Evolutionary conservation across 208 protist genomes (phyloP), one percentile per base, ranked within the genome.

Genomic region (Leptomonas pyrrhocoris): DNA sequence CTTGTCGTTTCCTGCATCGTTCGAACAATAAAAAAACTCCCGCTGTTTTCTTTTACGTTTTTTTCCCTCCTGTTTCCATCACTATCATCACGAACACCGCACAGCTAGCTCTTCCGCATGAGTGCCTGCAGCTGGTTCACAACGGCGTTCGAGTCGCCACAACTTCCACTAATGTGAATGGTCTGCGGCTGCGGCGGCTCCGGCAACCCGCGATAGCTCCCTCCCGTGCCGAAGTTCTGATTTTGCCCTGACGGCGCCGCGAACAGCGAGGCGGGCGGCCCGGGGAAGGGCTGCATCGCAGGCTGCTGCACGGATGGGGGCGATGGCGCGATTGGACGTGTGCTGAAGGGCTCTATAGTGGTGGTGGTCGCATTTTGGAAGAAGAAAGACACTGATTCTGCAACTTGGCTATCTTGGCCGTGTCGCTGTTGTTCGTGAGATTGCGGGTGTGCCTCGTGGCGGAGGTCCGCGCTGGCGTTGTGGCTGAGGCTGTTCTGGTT

Each of bases 91-190:
- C 23, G 25, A 6, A 30, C 49, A 54, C 13, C 43, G 7, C 59
- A 43, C 43, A n/a, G 18, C 40, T 57, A 70, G 40, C 40, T 48
- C 31, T 60, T 63, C 30, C 54, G 38, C 53, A 71, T 23, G 18
- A 77, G 72, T 2, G 72, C 72, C 49, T 72, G 72, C 13, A 77
- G 72, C 51, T 77, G 64, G 28, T 25, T 77, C 18, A 77, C 72
- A 7, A 77, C 72, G 2, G 72, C 72, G 28, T 30, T 77, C 11
- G 72, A 71, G 42, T 77, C 64, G 5, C 56, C 64, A 28, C 71
- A 57, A 8, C 42, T 48, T 6, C 72, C 64, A n/a, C 58, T 67
- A 13, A 77, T 77, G 45, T 46, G 63, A 36, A 77, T 72, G 5
- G 56, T 19, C 40, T 59, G 63, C n/a, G 42, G 43, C 16, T 53